Conservation (phyloP, 2,329 filamentous ascomycete species). For the Cyphellophora europaea region DNA sequence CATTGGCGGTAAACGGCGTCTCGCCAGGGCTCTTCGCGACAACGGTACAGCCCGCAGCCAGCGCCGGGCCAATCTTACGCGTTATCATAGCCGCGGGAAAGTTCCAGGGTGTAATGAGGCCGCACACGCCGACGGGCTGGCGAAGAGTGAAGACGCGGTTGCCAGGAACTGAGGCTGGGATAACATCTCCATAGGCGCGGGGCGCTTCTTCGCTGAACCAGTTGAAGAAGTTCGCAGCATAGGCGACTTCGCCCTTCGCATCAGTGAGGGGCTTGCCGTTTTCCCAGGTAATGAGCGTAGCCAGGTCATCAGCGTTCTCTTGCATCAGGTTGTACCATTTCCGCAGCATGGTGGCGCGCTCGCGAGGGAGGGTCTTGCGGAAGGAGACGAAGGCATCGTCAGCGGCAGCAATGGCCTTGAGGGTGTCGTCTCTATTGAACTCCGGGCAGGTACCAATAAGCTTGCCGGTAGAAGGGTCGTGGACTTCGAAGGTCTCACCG, state of each 20-base stretch:
- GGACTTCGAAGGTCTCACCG: slow-evolving; percentile 84
- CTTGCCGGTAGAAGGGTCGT: slow-evolving; percentile 74
- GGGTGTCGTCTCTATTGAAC: slow-evolving; percentile 67
- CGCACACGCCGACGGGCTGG: slow-evolving; percentile 59
- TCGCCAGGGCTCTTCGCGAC: slow-evolving; percentile 87
- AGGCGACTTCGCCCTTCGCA: slow-evolving; percentile 49
- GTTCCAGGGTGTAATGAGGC: slow-evolving; percentile 60
- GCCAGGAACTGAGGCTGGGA: slow-evolving; percentile 48
- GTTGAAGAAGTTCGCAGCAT: slow-evolving; percentile 51
- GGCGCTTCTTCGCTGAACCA: slow-evolving; percentile 58
- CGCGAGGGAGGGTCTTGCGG: slow-evolving; percentile 50
- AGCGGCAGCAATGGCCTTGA: slow-evolving; percentile 76
- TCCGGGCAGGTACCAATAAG: slow-evolving; percentile 75
- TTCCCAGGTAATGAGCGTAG: slow-evolving; percentile 58
- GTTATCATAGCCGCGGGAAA: slow-evolving; percentile 49
- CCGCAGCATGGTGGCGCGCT: slow-evolving; percentile 52
- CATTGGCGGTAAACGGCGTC: slow-evolving; percentile 84
- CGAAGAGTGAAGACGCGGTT: slow-evolving; percentile 55
- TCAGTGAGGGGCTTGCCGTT: slow-evolving; percentile 59
- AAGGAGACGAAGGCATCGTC: slow-evolving; percentile 57
- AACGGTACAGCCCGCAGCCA: slow-evolving; percentile 92
- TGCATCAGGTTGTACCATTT: slow-evolving; percentile 61
- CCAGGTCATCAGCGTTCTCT: slow-evolving; percentile 57
- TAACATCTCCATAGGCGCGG: slow-evolving; percentile 50
- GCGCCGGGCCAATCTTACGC: slow-evolving; percentile 44